phyloP scores from a whole-genome alignment of 805 yeast species.

The Candida silvicultrix region DNA sequence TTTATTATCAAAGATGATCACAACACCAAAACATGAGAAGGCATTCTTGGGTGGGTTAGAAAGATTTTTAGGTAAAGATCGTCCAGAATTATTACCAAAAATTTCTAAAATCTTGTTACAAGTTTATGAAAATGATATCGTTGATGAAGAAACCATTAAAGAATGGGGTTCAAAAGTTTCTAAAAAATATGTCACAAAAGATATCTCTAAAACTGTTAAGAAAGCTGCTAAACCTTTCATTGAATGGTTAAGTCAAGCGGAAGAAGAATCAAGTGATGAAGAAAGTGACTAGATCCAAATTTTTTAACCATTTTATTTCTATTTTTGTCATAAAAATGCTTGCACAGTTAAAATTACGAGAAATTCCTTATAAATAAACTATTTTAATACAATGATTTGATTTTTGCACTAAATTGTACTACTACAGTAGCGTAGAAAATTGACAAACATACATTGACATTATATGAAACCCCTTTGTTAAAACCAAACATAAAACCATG shows the following conservation, averaged over 20 bases:
- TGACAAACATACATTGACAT: background rate
- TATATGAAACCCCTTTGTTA: background rate
- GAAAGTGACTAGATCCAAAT: constrained; percentile 10
- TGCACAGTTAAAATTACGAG: background rate
- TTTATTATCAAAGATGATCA: constrained; percentile 70
- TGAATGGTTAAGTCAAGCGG: constrained; percentile 93
- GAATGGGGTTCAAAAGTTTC: constrained; percentile 90
- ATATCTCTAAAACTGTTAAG: constrained; percentile 86
- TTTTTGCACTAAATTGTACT: background rate
- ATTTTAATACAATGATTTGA: background rate
- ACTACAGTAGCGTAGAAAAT: background rate
- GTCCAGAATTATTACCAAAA: constrained; percentile 60
- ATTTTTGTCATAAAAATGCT: too few species aligned
- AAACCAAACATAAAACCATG: background rate
- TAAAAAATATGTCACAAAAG: constrained; percentile 91
- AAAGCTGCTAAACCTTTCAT: constrained; percentile 94
- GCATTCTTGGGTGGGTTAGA: constrained; percentile 95
- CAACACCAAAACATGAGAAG: constrained; percentile 66
- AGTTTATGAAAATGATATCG: constrained; percentile 76
- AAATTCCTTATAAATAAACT: background rate
- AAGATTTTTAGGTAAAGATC: constrained; percentile 80
- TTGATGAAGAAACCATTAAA: constrained; percentile 74
- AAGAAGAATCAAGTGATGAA: constrained; percentile 34
- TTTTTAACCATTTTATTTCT: too few species aligned
- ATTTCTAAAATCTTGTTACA: constrained; percentile 80